Evolutionary conservation across 257 asterid genomes (phyloP).

Genomic region (Osmanthus fragrans): DNA sequence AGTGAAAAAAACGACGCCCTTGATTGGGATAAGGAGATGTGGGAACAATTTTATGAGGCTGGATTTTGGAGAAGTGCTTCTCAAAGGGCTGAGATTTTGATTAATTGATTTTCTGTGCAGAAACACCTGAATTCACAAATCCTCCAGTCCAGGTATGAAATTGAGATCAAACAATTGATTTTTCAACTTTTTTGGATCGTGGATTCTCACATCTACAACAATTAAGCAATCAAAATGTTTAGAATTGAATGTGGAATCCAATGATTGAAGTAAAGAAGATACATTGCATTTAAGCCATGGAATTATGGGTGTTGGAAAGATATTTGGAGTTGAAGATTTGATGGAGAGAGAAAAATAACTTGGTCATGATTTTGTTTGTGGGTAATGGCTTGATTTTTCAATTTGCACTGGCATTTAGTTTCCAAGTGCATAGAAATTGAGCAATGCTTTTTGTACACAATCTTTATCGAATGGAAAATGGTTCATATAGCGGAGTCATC

Average conservation of each 20-base stretch:
- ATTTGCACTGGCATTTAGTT: neutral
- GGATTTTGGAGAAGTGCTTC: conserved; percentile 64
- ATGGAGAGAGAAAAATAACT: neutral
- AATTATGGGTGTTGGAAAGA: neutral
- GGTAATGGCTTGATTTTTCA: neutral
- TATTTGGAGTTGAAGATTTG: neutral
- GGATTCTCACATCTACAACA: neutral
- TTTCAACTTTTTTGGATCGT: neutral
- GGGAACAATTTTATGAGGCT: conserved; percentile 46
- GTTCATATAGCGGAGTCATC: neutral
- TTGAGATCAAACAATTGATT: neutral
- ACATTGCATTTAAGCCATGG: too few species aligned
- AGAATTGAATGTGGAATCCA: neutral
- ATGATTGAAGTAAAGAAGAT: neutral
- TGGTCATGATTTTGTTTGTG: neutral
- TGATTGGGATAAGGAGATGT: conserved; percentile 50
- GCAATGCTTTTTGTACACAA: neutral
- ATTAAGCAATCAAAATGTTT: neutral
- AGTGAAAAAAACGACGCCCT: conserved; percentile 30
- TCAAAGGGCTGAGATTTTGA: conserved; percentile 11
- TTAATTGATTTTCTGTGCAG: neutral
- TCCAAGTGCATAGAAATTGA: too few species aligned
- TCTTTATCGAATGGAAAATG: neutral
- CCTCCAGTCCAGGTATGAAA: neutral
- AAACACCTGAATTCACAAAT: neutral